Conservation (phyloP, 352 stramenopile species). For the Aphanomyces euteiches region DNA sequence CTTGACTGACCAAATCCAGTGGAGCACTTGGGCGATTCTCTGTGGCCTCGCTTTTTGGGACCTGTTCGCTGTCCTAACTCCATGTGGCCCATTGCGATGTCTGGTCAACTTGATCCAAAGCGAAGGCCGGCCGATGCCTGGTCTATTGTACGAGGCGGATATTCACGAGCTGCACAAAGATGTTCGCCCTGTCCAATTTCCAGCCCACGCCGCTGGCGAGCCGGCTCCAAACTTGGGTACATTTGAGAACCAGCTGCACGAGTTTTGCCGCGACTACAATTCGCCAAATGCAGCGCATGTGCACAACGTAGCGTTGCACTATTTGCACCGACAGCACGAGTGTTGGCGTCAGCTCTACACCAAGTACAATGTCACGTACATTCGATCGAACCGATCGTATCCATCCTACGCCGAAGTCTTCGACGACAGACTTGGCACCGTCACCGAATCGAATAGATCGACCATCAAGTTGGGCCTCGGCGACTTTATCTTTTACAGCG, state of each 20-base stretch:
- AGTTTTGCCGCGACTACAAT: conserved; percentile 46
- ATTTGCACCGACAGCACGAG: conserved; percentile 36
- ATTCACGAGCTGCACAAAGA: conserved; percentile 45
- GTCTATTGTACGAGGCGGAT: conserved; percentile 92
- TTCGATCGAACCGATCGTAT: conserved; percentile 39
- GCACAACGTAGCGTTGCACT: conserved; percentile 38
- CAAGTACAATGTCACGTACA: conserved; percentile 42
- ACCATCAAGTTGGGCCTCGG: conserved; percentile 88
- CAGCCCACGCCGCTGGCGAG: neutral
- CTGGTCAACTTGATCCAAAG: conserved; percentile 92
- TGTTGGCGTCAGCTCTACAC: conserved; percentile 49
- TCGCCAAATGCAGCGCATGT: conserved; percentile 38
- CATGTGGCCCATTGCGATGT: conserved; percentile 91
- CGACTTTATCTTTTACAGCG: conserved; percentile 98
- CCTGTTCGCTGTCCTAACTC: conserved; percentile 95
- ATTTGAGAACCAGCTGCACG: conserved; percentile 41
- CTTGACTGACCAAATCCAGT: conserved; percentile 38
- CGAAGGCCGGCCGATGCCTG: conserved; percentile 81
- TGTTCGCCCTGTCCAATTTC: neutral
- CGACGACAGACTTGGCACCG: neutral
- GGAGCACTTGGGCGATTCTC: conserved; percentile 85
- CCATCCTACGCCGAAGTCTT: conserved; percentile 31
- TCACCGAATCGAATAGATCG: neutral
- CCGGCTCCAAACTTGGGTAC: conserved; percentile 26
- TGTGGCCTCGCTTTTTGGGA: conserved; percentile 95